These are phyloP conservation scores for Pseudocercospora cruenta DNA, from an alignment of 2,329 filamentous ascomycete genomes.

Conservation along the genomic window DNA sequence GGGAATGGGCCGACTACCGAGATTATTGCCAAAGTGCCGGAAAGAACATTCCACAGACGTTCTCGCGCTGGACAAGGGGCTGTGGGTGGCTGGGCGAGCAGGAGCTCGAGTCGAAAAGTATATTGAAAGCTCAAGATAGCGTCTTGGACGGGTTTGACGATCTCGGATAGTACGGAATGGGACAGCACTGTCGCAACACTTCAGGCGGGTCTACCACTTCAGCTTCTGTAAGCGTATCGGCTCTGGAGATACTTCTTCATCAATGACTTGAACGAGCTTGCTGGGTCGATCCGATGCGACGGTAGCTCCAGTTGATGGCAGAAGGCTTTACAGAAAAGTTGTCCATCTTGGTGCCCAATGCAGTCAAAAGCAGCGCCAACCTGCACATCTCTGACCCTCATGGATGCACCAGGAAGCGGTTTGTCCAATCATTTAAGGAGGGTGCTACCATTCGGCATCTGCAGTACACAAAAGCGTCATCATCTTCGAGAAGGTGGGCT, in stretches of 20 bases:
- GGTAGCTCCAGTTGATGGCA: background rate
- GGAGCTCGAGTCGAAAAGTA: background rate
- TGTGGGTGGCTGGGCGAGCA: background rate
- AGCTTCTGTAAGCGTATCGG: background rate
- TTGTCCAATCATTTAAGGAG: background rate
- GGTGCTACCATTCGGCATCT: background rate
- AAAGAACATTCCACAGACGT: background rate
- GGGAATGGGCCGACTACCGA: slow-evolving; percentile 2
- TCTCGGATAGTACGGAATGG: background rate
- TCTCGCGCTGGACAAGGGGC: background rate
- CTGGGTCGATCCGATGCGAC: background rate
- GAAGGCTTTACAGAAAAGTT: background rate
- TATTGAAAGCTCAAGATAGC: background rate
- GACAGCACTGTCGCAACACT: background rate
- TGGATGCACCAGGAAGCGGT: too few species aligned
- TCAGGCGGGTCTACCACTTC: background rate
- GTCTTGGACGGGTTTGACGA: background rate
- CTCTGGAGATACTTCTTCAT: background rate
- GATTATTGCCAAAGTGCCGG: slow-evolving; percentile 1
- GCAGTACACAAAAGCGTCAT: background rate
- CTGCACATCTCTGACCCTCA: background rate
- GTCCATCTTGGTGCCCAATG: background rate
- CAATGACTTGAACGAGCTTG: background rate
- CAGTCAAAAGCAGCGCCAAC: background rate
- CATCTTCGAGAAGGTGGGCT: background rate